phyloP scores from a whole-genome alignment of 116 monocot genomes.

The Trichopus zeylanicus region DNA sequence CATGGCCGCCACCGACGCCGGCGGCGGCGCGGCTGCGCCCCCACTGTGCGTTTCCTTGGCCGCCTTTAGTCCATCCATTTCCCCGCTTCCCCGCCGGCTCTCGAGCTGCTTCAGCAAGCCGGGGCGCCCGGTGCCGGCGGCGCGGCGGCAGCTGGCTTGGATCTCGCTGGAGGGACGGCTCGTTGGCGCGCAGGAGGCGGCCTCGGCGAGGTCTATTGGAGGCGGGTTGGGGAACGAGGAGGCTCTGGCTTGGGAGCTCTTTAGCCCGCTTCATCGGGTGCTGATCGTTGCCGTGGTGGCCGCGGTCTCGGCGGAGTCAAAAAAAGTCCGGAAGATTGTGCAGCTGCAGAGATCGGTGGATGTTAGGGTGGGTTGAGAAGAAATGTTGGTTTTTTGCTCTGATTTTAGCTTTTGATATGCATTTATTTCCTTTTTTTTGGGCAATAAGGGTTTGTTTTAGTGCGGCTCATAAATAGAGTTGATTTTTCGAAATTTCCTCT shows the following conservation, averaged over 20 bases:
- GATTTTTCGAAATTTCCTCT: too few species aligned
- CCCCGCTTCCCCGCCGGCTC: conserved; percentile 11
- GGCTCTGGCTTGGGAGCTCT: conserved; percentile 68
- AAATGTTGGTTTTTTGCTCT: too few species aligned
- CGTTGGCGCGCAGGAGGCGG: conserved; percentile 46
- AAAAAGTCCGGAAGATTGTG: conserved; percentile 21
- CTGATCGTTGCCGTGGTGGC: conserved; percentile 62
- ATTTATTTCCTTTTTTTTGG: not conserved
- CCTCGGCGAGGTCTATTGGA: conserved; percentile 30
- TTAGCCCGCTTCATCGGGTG: conserved; percentile 65
- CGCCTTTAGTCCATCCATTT: conserved; percentile 1
- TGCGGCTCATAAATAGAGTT: too few species aligned
- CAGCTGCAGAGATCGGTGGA: conserved; percentile 55
- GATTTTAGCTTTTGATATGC: not conserved
- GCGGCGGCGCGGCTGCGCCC: conserved; percentile 4
- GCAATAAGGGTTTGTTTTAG: not conserved
- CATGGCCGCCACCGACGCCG: too few species aligned
- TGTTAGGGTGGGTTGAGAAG: conserved; percentile 52
- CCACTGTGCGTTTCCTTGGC: conserved; percentile 16
- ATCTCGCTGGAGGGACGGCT: conserved; percentile 53
- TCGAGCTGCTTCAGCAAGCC: conserved; percentile 19
- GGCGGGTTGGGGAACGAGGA: conserved; percentile 37
- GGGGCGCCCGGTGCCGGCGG: conserved; percentile 10
- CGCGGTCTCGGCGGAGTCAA: conserved; percentile 28
- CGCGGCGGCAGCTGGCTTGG: conserved; percentile 36